Base-by-base conservation (phyloP, 768 basidiomycete species). In the Lactarius akahatsu region DNA sequence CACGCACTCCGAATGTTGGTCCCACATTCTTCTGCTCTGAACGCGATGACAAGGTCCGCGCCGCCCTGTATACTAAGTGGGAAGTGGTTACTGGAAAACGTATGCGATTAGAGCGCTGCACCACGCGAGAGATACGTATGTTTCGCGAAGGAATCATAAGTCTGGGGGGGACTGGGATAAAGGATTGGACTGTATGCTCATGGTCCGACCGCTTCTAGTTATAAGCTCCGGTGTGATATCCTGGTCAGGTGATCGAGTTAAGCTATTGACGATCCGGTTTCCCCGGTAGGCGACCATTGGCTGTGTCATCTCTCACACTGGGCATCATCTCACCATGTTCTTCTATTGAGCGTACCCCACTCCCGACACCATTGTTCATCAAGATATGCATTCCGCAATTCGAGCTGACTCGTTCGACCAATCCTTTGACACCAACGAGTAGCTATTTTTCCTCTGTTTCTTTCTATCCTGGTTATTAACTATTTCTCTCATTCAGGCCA, bases 401-500 rank as follows among this genome's bases (percentile, higher is more conserved):
- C 43, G 36, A 18, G 41, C 4, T 30, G 34, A 50, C 61, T 66
- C 61, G 15, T 5, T 23, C 3, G 40, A 67, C 52, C 45, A 52
- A 41, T 34, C 30, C 28, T 52, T 28, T 15, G 18, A 20, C 28
- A 2, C 32, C 43, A 20, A 61, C 18, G 57, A 66, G 65, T 66
- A 28, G 20, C 15, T 40, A 11, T 66, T 56, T 23, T 23, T 54
- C 41, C 15, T 20, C 20, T 55, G 16, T 55, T 34, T 20, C 32
- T 56, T 7, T 56, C 32, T 11, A 32, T 30, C 34, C 20, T 55
- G 15, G 13, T 34, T 15, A 18, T 8, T 4, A 3, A 20, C 26
- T 34, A n/a, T 13, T 36, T 28, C n/a, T n/a, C 32, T 26, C 47
- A 10, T 63, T 18, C 56, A 76, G 75, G 10, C 71, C 76, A 20